These are phyloP conservation scores for Orbilia ellipsospora DNA, from an alignment of 2,329 filamentous ascomycete species.

Conservation along the genomic window DNA sequence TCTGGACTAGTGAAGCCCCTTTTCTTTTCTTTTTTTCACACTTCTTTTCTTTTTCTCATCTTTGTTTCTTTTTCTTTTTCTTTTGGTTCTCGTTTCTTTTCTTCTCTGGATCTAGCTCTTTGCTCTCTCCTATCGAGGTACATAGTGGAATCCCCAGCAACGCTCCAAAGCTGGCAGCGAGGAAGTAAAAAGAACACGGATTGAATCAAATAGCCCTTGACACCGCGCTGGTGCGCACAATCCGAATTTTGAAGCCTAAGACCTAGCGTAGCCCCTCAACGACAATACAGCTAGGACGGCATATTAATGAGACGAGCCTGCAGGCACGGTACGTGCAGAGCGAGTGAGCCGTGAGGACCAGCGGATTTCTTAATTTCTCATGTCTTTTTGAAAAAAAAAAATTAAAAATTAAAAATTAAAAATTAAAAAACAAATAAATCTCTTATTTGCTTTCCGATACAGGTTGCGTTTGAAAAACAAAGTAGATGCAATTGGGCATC, in stretches of 20 bases:
- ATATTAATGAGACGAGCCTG: no score
- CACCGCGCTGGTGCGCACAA: slow-evolving; percentile 34
- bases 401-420: no score
- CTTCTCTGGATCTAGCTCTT: neutral
- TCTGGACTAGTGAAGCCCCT: neutral
- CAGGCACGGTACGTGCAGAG: neutral
- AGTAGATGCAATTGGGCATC: no score
- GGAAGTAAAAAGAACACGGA: neutral
- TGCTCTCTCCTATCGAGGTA: neutral
- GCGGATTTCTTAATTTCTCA: neutral
- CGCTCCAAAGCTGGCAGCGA: neutral
- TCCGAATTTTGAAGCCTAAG: slow-evolving; percentile 20
- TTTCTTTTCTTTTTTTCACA: neutral
- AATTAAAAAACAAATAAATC: no score
- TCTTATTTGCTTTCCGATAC: no score
- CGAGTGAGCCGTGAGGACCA: neutral
- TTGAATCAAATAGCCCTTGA: slow-evolving; percentile 21
- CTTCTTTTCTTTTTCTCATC: neutral
- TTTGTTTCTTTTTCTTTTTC: neutral
- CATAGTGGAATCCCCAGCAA: neutral
- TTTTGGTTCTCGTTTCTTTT: neutral
- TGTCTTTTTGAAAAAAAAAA: no score
- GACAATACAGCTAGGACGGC: no score
- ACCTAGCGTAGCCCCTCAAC: slow-evolving; percentile 3
- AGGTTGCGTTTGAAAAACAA: no score